These are phyloP conservation scores for Nicotiana sylvestris DNA, from an alignment of 257 asterid genomes.

Conservation along the genomic window DNA sequence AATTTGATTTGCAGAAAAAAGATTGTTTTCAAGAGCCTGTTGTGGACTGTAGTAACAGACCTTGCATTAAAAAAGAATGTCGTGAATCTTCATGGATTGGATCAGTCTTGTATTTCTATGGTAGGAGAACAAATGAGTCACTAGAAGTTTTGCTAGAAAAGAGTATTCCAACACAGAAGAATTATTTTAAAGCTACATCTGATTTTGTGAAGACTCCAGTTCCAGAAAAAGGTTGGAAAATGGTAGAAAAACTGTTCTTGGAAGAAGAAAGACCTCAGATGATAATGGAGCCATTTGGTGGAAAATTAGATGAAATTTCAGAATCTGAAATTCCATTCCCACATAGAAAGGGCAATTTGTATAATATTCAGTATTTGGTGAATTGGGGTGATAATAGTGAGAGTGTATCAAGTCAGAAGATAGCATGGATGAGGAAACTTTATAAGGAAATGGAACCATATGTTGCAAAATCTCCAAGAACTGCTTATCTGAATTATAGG, in stretches of 20 bases:
- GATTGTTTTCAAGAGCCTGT: conserved; percentile 1
- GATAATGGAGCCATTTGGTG: conserved; percentile 6
- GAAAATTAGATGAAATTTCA: background rate
- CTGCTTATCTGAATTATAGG: background rate
- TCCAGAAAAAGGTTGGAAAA: background rate
- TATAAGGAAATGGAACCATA: conserved; percentile 4
- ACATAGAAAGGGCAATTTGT: conserved; percentile 6
- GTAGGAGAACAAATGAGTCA: background rate
- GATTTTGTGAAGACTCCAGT: conserved; percentile 6
- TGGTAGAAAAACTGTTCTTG: background rate
- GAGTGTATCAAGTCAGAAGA: background rate
- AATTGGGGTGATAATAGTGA: background rate
- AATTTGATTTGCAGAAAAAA: conserved; percentile 1
- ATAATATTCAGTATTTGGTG: background rate
- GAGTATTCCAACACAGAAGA: background rate
- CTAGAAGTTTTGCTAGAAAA: background rate
- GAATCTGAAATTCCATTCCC: background rate
- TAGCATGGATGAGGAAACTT: background rate
- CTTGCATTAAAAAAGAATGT: conserved; percentile 8
- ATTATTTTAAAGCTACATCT: background rate
- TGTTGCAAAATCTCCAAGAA: conserved; percentile 7
- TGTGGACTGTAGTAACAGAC: conserved; percentile 1
- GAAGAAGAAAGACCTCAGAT: background rate
- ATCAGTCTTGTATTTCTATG: conserved; percentile 1
- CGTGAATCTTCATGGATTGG: background rate